These are phyloP conservation scores for Alternaria sp. DNA, from an alignment of 2,329 filamentous ascomycete genomes.

Conservation along the genomic window DNA sequence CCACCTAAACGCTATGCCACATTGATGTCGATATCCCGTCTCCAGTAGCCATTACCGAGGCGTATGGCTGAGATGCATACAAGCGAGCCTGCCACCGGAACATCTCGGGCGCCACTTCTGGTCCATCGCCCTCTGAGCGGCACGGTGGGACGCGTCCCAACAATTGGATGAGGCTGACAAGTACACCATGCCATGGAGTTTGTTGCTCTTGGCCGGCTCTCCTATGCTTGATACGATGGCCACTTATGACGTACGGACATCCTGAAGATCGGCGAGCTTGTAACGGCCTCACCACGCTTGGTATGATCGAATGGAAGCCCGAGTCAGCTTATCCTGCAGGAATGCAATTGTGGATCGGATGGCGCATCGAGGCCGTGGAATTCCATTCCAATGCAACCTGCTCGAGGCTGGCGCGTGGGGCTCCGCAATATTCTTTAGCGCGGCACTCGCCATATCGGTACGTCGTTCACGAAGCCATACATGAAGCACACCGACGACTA, in stretches of 20 bases:
- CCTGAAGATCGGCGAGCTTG: constrained; percentile 13
- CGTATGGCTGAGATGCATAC: constrained; percentile 16
- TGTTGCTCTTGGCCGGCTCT: background rate
- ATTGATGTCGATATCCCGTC: constrained; percentile 15
- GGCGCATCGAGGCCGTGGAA: constrained; percentile 5
- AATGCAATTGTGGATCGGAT: constrained; percentile 1
- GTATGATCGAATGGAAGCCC: background rate
- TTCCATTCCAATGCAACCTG: constrained; percentile 7
- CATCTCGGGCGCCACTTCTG: constrained; percentile 18
- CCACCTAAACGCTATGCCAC: constrained; percentile 10
- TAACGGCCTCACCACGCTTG: constrained; percentile 8
- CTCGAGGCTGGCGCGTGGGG: constrained; percentile 2
- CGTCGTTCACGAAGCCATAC: background rate
- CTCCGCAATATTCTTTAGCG: background rate
- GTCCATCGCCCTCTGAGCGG: constrained; percentile 10
- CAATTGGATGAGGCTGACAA: constrained; percentile 9
- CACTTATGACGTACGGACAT: background rate
- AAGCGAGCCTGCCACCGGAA: constrained; percentile 17
- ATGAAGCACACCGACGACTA: background rate
- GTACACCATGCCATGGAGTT: background rate
- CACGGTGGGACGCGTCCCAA: constrained; percentile 12
- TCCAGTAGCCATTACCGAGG: constrained; percentile 7
- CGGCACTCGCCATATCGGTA: constrained; percentile 3
- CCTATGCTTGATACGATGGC: background rate
- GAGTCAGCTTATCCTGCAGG: constrained; percentile 2